phyloP scores from a whole-genome alignment of 306 rosid genomes.

The Psophocarpus tetragonolobus region DNA sequence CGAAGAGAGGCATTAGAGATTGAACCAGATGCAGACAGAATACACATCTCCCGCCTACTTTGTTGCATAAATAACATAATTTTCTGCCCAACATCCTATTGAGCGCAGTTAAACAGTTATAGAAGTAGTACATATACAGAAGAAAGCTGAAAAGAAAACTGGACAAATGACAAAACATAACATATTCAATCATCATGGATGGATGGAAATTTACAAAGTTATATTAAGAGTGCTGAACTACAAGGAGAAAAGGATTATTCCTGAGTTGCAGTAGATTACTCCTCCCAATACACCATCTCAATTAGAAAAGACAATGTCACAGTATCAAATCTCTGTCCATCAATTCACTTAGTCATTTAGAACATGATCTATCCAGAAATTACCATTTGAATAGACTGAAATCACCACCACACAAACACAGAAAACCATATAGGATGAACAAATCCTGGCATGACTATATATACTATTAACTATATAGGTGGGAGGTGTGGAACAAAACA shows the following conservation, averaged over 20 bases:
- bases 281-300: conserved; percentile 26
- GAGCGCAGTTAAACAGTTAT: conserved; percentile 44
- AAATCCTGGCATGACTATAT: not conserved
- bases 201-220: conserved; percentile 6
- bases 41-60: conserved; percentile 90
- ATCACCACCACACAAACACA: not conserved
- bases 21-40: conserved; percentile 90
- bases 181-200: conserved; percentile 19
- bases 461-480: too few relatives aligned
- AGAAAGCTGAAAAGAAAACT: conserved; percentile 26
- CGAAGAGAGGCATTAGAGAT: conserved; percentile 87
- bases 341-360: conserved; percentile 5
- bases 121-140: conserved; percentile 29
- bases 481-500: not conserved
- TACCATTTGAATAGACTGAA: not conserved
- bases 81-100: conserved; percentile 95
- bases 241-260: conserved; percentile 26
- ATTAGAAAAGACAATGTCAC: conserved; percentile 33
- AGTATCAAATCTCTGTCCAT: conserved; percentile 15
- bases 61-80: conserved; percentile 93
- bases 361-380: conserved; percentile 14
- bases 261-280: conserved; percentile 4
- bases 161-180: conserved; percentile 23
- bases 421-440: not conserved
- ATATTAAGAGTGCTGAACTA: conserved; percentile 12